phyloP scores from a whole-genome alignment of 2,329 filamentous ascomycete genomes.

The Aspergillus texensis region DNA sequence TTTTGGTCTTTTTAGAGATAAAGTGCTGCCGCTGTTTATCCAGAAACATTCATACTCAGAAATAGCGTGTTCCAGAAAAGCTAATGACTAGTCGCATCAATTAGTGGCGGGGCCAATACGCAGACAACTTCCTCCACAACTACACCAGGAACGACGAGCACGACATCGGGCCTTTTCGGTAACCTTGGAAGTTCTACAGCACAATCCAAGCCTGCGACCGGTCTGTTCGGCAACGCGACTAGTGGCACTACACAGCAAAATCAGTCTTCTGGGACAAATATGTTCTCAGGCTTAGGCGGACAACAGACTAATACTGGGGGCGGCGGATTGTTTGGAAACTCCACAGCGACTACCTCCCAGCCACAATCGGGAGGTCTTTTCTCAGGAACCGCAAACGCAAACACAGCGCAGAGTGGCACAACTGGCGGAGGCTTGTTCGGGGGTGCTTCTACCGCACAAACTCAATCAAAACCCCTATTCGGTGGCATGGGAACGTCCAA shows the following conservation, averaged over 20 bases:
- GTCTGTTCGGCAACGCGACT: conserved; percentile 34
- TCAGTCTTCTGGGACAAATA: conserved; percentile 32
- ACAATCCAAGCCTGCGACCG: conserved; percentile 35
- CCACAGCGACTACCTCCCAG: conserved; percentile 33
- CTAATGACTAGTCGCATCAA: conserved; percentile 12
- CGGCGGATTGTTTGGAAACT: conserved; percentile 33
- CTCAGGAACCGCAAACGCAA: conserved; percentile 19
- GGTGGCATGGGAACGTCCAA: conserved; percentile 34
- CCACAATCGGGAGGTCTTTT: conserved; percentile 32
- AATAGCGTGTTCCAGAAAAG: background rate
- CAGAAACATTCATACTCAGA: background rate
- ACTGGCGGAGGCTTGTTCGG: conserved; percentile 39
- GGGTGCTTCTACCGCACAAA: conserved; percentile 31
- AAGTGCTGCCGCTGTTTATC: background rate
- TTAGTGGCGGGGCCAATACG: conserved; percentile 31
- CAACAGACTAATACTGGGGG: conserved; percentile 30
- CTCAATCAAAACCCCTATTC: conserved; percentile 39
- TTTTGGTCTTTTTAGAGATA: background rate
- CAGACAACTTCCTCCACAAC: conserved; percentile 31
- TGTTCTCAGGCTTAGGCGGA: conserved; percentile 35
- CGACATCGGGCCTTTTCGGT: conserved; percentile 35
- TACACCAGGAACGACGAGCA: conserved; percentile 30
- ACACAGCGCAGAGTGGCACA: conserved; percentile 25
- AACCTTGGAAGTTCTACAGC: conserved; percentile 29
- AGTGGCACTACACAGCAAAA: conserved; percentile 30